phyloP scores from a whole-genome alignment of 768 basidiomycete species.

The Pleurotus platypus region DNA sequence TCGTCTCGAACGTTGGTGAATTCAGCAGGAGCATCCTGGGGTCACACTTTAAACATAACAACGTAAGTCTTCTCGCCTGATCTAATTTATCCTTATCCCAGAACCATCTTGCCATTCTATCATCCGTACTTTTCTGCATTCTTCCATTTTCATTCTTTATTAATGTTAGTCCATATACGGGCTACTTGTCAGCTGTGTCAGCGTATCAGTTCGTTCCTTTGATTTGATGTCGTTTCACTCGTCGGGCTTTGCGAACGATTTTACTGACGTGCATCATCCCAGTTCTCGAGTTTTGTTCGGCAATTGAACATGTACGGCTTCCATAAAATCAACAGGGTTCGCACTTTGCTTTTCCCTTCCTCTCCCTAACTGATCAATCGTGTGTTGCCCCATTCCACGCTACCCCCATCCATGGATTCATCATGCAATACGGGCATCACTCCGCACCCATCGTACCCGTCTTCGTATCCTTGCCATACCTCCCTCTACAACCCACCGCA shows the following conservation, averaged over 20 bases:
- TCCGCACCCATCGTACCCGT: background rate
- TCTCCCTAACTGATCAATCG: background rate
- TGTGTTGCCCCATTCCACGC: background rate
- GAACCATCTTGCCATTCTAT: conserved; percentile 8
- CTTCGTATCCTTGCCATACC: background rate
- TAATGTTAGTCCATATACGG: background rate
- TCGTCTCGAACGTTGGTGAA: conserved; percentile 82
- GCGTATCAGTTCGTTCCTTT: background rate
- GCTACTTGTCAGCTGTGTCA: too few relatives aligned
- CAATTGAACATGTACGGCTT: conserved; percentile 98
- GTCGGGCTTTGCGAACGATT: conserved; percentile 3
- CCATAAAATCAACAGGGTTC: conserved; percentile 86
- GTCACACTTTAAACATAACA: conserved; percentile 88
- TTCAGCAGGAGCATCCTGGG: conserved; percentile 84
- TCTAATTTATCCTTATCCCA: conserved; percentile 6
- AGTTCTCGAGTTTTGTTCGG: conserved; percentile 94
- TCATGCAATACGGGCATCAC: background rate
- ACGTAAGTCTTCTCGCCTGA: conserved; percentile 43
- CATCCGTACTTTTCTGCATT: background rate
- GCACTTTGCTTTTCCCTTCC: conserved; percentile 18
- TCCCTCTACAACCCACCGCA: background rate
- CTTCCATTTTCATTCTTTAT: background rate
- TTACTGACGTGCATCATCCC: conserved; percentile 8
- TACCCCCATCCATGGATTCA: background rate
- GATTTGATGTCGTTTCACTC: conserved; percentile 1